Base-by-base conservation (phyloP, 2,329 filamentous ascomycete species). In the Gyromitra esculenta region DNA sequence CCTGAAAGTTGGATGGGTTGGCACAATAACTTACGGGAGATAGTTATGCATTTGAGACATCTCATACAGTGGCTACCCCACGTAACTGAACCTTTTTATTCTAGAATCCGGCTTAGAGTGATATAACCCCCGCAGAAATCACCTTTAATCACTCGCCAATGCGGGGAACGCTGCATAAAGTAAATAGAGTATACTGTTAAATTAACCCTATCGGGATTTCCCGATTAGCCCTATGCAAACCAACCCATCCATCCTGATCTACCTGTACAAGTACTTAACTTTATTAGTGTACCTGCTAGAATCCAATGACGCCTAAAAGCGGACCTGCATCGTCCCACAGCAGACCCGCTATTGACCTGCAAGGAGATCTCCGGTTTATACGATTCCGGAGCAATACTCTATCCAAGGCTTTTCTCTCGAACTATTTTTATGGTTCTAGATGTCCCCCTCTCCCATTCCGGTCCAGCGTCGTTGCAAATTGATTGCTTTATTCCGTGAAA, bases 141-240 rank as follows among this genome's bases (percentile, higher is more conserved):
- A 73, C 21, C 13, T 66, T 66, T 43, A 25, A 60, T 73, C 70
- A 73, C 70, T 73, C 70, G 70, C 13, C 9, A 15, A 15, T 31
- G 60, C n/a, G 67, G 57, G 59, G 59, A 35, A 54, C 18, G 57
- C 31, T 41, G 41, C 31, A 39, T 13, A 31, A 3, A 31, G 25
- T 31, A 31, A 31, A 31, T 31, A 31, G 25, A 31, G 25, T 31
- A 43, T 43, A n/a, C 43, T n/a, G 54, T 48, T 59, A n/a, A 52
- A 25, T 3, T 39, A n/a, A 11, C 15, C 6, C n/a, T 6, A 8
- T 37, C 54, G 66, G 52, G 39, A 35, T 54, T 59, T 50, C 43
- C 43, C 31, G 41, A 41, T 31, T 31, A 52, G 25, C 45, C 21
- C 56, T 31, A 31, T 31, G 25, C 25, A 35, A 35, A 45, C 7